phyloP scores from a whole-genome alignment of 192 early-diverging fungal species.

The Gaertneriomyces semiglobifer region DNA sequence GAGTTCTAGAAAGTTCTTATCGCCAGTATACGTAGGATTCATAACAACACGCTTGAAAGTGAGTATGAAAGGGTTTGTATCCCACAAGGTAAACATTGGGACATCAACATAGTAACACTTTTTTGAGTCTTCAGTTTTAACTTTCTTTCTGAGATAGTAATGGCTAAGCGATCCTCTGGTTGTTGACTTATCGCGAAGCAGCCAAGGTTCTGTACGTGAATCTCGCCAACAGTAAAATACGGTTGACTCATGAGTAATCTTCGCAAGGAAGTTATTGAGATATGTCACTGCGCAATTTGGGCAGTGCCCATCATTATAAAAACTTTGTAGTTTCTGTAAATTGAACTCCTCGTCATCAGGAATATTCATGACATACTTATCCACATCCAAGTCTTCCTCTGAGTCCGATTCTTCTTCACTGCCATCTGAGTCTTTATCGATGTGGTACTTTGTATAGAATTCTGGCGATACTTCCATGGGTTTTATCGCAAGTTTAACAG shows the following conservation, averaged over 20 bases:
- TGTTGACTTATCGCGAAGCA: not conserved
- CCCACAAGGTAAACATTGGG: too few species aligned
- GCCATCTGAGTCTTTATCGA: constrained; percentile 1
- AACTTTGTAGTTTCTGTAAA: not conserved
- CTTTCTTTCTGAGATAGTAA: too few species aligned
- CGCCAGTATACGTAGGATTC: not conserved
- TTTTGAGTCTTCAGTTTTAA: too few species aligned
- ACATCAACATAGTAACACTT: too few species aligned
- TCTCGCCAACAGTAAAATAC: constrained; percentile 8
- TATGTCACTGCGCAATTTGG: constrained; percentile 6
- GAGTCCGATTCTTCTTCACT: not conserved
- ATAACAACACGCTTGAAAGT: constrained; percentile 6
- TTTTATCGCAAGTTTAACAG: constrained; percentile 6
- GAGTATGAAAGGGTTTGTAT: too few species aligned
- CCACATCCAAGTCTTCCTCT: not conserved
- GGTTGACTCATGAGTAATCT: constrained; percentile 9
- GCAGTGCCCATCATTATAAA: not conserved
- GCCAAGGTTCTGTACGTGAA: not conserved
- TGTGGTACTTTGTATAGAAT: constrained; percentile 6
- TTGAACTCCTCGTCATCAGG: not conserved
- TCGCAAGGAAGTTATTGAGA: constrained; percentile 18
- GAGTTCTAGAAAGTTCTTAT: not conserved
- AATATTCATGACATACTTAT: not conserved
- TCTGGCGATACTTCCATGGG: constrained; percentile 12
- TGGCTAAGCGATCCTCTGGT: too few species aligned